These are phyloP conservation scores for Colletotrichum tropicicola DNA, from an alignment of 2,329 filamentous ascomycete species.

Conservation along the genomic window DNA sequence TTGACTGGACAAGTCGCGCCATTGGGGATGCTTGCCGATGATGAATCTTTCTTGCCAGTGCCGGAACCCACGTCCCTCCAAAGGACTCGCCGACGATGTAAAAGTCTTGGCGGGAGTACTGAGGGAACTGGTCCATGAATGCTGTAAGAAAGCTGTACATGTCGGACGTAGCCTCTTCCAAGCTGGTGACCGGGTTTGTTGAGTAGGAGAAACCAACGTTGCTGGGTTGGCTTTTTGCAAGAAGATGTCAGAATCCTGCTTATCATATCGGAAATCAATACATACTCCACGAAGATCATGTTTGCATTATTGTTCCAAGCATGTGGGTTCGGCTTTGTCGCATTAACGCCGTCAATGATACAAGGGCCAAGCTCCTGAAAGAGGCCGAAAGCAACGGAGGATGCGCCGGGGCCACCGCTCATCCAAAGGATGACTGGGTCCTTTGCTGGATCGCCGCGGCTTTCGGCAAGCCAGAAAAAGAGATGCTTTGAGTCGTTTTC, in stretches of 20 bases:
- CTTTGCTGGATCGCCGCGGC: not conserved
- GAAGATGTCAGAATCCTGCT: not conserved
- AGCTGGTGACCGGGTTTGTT: not conserved
- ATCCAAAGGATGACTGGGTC: not conserved
- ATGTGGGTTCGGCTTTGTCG: not conserved
- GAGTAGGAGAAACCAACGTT: not conserved
- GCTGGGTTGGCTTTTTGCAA: not conserved
- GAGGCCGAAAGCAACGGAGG: not conserved
- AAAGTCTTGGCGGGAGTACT: not conserved
- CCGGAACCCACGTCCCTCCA: not conserved
- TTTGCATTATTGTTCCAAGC: slow-evolving; percentile 10
- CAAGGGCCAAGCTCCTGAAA: not conserved
- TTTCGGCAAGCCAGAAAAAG: not conserved
- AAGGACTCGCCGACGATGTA: slow-evolving; percentile 8
- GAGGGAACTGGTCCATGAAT: not conserved
- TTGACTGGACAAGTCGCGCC: not conserved
- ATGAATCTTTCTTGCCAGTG: not conserved
- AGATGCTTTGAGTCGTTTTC: not conserved
- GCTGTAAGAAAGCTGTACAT: not conserved
- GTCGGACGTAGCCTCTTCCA: not conserved
- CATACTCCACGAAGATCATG: slow-evolving; percentile 6
- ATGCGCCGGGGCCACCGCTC: not conserved
- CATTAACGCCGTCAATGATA: not conserved
- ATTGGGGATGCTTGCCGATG: not conserved
- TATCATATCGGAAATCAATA: not conserved